These are phyloP conservation scores for Colletotrichum gigasporum DNA, from an alignment of 2,329 filamentous ascomycete genomes.

Conservation along the genomic window DNA sequence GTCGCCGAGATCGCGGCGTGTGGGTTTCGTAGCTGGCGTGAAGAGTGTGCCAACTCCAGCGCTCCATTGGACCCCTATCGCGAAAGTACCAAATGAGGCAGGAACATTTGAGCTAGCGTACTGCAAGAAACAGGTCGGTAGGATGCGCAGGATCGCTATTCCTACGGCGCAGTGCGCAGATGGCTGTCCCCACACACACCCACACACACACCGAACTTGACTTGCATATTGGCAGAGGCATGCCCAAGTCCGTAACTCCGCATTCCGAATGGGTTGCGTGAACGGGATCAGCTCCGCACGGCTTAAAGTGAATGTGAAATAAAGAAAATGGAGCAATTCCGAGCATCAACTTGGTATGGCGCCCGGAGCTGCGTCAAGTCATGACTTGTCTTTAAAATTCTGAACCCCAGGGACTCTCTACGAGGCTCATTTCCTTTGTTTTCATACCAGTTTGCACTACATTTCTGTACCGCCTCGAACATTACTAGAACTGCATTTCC, in stretches of 20 bases:
- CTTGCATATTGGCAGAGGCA: slow-evolving; percentile 8
- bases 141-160: slow-evolving; percentile 22
- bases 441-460: too few relatives aligned
- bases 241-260: not conserved
- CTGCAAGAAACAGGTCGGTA: slow-evolving; percentile 12
- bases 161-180: slow-evolving; percentile 11
- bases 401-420: not conserved
- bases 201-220: slow-evolving; percentile 6
- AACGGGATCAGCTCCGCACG: too few relatives aligned
- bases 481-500: not conserved
- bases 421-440: not conserved
- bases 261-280: not conserved
- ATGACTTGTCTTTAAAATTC: not conserved
- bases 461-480: not conserved
- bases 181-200: slow-evolving; percentile 11
- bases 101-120: not conserved
- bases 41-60: not conserved
- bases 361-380: too few relatives aligned
- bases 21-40: not conserved
- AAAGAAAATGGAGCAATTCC: slow-evolving; percentile 2
- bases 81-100: not conserved
- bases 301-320: too few relatives aligned
- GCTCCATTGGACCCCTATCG: not conserved
- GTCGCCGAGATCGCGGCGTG: not conserved
- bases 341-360: too few relatives aligned